Percentiles rank a stretch among this genome's conserved stretches.
Conservation (phyloP, 2,329 filamentous ascomycete species). For the Bipolaris gigantea region DNA sequence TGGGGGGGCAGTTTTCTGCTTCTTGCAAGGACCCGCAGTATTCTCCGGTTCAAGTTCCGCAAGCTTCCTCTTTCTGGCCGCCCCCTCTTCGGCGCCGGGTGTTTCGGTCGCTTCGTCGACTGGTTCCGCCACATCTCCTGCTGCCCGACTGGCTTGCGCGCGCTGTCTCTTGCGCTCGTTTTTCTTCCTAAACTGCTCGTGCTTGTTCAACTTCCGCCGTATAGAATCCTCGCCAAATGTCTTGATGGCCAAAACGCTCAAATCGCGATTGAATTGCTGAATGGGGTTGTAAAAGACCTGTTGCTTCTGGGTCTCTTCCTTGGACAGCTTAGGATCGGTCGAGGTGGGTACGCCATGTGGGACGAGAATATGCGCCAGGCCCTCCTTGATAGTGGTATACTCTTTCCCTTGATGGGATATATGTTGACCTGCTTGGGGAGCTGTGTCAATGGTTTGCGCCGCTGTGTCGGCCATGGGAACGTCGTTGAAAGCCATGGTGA, state of each 20-base stretch:
- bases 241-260: conserved; percentile 90
- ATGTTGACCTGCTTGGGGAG: conserved; percentile 34
- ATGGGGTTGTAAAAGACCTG: conserved; percentile 98
- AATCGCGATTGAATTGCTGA: conserved; percentile 96
- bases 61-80: conserved; percentile 32
- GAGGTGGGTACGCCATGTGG: conserved; percentile 56
- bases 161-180: conserved; percentile 28
- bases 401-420: conserved; percentile 53
- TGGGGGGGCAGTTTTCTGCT: conserved; percentile 27
- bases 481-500: conserved; percentile 21
- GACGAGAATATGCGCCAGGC: conserved; percentile 67
- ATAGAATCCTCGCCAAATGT: conserved; percentile 74
- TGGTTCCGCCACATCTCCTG: conserved; percentile 2
- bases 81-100: conserved; percentile 7
- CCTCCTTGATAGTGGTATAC: conserved; percentile 67
- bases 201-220: conserved; percentile 51
- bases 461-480: conserved; percentile 17
- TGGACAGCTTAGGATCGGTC: conserved; percentile 52
- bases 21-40: conserved; percentile 26
- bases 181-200: conserved; percentile 48
- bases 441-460: conserved; percentile 30
- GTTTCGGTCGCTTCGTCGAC: not conserved
- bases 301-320: conserved; percentile 62
- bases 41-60: conserved; percentile 18
- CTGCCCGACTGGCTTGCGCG: conserved; percentile 14